A percentile compares a stretch with the other conserved stretches of the same genome.
Conservation (phyloP, 495 filamentous ascomycete genomes). For the Aspergillus sclerotioniger region DNA sequence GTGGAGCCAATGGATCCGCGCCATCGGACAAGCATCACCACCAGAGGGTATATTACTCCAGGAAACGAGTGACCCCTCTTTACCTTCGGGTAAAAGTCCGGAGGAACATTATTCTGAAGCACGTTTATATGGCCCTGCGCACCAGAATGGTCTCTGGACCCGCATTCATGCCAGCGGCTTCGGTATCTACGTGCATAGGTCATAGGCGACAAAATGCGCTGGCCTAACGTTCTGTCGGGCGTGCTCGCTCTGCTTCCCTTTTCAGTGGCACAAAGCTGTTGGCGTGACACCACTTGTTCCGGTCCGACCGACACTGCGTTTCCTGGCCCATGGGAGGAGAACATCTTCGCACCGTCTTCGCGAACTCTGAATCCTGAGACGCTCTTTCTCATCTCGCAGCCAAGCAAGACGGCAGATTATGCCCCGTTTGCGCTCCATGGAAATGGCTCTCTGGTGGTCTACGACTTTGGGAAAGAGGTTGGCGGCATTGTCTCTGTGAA, state of each 20-base stretch:
- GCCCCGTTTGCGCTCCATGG: conserved; percentile 32
- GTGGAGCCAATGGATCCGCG: conserved; percentile 2
- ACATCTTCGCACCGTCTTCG: conserved; percentile 58
- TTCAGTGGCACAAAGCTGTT: conserved; percentile 44
- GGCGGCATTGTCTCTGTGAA: conserved; percentile 54
- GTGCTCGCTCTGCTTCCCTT: conserved; percentile 18
- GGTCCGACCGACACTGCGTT: conserved; percentile 53
- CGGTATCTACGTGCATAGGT: background rate
- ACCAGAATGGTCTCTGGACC: background rate
- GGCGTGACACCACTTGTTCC: conserved; percentile 55
- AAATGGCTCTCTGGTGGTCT: conserved; percentile 50
- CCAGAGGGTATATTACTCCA: conserved; percentile 3
- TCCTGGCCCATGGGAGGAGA: conserved; percentile 57
- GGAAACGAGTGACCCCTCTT: background rate
- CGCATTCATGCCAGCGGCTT: background rate
- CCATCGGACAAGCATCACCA: conserved; percentile 12
- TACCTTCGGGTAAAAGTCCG: conserved; percentile 5
- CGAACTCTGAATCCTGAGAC: conserved; percentile 50
- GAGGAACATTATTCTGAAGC: background rate
- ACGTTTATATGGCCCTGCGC: background rate
- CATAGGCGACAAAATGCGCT: conserved; percentile 20
- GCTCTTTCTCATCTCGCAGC: conserved; percentile 40
- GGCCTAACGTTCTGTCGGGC: conserved; percentile 16
- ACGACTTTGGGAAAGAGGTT: conserved; percentile 59
- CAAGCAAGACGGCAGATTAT: conserved; percentile 26